Evolutionary conservation across 2,329 filamentous ascomycete species (phyloP), one percentile per base, ranked within the genome.

Genomic region (Ophiostoma montium): DNA sequence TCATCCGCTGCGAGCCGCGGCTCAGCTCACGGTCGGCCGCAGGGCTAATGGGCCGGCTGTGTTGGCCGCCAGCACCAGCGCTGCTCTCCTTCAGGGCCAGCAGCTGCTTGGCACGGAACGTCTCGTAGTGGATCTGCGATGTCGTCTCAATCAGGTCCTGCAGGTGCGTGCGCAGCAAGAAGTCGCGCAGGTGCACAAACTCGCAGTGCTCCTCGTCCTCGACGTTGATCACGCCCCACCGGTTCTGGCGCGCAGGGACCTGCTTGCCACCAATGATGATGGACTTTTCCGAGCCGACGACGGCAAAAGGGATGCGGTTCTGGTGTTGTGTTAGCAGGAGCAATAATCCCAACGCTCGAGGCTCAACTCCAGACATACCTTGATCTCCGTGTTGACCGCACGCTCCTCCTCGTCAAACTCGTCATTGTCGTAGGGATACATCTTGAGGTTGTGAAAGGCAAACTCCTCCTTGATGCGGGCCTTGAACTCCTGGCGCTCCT

Each of bases 391-490:
- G 72, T 96, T 96, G 70, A 94, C 75, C 54, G 82, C 82, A 60
- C 87, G 84, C 74, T 98, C 92, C 74, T 98, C 92, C 56, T 92
- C 85, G 63, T 98, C 92, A 60, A 96, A 84, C 75, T 98, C 92
- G 61, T 98, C 92, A 65, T 95, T 96, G 68, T 98, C 92, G 68
- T 98, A 98, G 53, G 92, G 92, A 76, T 94, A 98, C 92, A 98
- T 98, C 77, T 95, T 90, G 63, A 98, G 80, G 76, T 96, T 96
- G 80, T 98, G 92, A 84, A 98, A 98, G 52, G 86, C 75, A 67
- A 98, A 98, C 69, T 98, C 92, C 76, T 96, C 92, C 84, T 95
- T 95, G 75, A 98, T 98, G 67, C 84, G 80, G 73, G 95, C 87
- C 80, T 98, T 98, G 81, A 98, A 98, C 46, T 84, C 86, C 65